Base-by-base conservation (phyloP, 2,329 filamentous ascomycete species). In the Ascochyta koolunga region DNA sequence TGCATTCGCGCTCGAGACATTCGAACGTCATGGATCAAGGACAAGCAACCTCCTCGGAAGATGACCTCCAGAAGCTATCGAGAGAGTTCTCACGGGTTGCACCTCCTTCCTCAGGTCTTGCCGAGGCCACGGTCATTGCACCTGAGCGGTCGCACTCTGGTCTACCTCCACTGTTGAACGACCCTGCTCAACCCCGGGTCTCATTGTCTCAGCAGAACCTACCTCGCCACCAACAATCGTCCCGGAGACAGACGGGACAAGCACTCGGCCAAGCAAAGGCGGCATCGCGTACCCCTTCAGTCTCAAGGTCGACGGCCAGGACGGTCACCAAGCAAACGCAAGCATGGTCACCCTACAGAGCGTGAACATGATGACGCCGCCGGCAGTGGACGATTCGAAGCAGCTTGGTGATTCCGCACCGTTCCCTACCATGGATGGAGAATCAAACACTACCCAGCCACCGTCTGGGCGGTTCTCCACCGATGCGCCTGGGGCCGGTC, bases 221-320 rank as follows among this genome's bases (percentile, higher is more conserved):
- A 58, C 59, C 7, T 65, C 60, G 4, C 66, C 68, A 40, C 66
- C 59, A 43, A 78, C 76, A 0, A 69, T 79, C 3, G 76, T 79
- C 1, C 76, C 81, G 0, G 76, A 78, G 25, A 80, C 79, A 8
- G 78, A 66, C 64, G 82, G 38, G 73, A 80, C 58, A 78, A 84
- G 83, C 5, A 89, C 87, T 66, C 79, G 89, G 2, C 87, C 89
- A 0, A 86, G 86, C 39, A 79, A 89, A 5, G 85, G 84, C 18
- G 87, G 88, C 0, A 83, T 91, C 22, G 88, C 89, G 0, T 82
- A 90, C 62, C 89, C 89, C 0, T 93, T 93, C 67, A 89, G 84
- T 51, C 71, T 93, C 13, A 82, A 82, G 60, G 82, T 88, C 18
- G 64, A 70, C 21, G 68, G 69, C 3, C 58, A 53, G 3, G 59